Conservation (phyloP, 805 yeast species). For the Kazachstania psychrophila region DNA sequence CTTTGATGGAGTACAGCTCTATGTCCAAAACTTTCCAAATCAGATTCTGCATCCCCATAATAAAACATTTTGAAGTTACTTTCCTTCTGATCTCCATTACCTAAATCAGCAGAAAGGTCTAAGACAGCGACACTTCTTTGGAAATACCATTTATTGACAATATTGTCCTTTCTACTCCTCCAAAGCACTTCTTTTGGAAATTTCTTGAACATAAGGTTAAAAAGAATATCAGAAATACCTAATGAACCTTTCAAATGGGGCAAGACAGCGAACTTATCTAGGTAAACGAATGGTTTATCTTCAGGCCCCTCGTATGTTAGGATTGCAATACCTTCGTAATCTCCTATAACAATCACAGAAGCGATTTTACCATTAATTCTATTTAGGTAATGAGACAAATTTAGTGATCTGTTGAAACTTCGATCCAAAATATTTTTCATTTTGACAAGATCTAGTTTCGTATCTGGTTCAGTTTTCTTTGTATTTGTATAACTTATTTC, state of each 20-base stretch:
- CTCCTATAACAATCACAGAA: conserved; percentile 77
- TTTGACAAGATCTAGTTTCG: conserved; percentile 43
- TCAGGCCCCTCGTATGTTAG: conserved; percentile 65
- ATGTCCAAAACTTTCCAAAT: conserved; percentile 9
- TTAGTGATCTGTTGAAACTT: conserved; percentile 66
- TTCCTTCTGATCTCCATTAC: conserved; percentile 21
- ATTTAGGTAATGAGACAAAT: conserved; percentile 53
- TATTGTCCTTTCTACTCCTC: conserved; percentile 81
- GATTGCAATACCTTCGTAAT: conserved; percentile 92
- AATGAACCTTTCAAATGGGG: conserved; percentile 79
- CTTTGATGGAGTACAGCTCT: conserved; percentile 10
- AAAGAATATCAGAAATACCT: conserved; percentile 87
- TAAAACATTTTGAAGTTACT: conserved; percentile 34
- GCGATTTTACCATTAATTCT: conserved; percentile 63
- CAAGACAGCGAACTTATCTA: conserved; percentile 90
- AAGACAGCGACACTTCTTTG: conserved; percentile 75
- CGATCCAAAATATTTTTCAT: conserved; percentile 59
- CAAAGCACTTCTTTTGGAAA: conserved; percentile 73
- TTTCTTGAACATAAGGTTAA: conserved; percentile 61
- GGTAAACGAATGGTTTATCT: conserved; percentile 49
- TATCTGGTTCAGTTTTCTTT: neutral
- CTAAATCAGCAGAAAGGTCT: conserved; percentile 33
- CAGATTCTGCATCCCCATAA: conserved; percentile 30
- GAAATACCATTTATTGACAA: conserved; percentile 96
- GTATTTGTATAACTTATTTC: neutral